Evolutionary conservation across 2,329 filamentous ascomycete genomes (phyloP), one percentile per base, ranked within the genome.

Genomic region (Catunica adiposa): DNA sequence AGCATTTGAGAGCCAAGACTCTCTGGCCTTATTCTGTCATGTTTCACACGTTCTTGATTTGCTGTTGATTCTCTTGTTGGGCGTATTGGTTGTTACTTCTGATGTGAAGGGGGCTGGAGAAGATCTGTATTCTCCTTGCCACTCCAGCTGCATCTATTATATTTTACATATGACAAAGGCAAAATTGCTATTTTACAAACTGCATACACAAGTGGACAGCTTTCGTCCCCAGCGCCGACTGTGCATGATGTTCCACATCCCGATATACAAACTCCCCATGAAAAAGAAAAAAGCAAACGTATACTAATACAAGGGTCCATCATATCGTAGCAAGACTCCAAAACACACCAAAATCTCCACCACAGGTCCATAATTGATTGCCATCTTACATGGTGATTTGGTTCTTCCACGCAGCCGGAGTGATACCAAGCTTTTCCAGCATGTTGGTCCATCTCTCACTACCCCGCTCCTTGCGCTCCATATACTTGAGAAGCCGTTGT

Each of bases 391-490:
- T 66, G 59, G 76, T 80, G 67, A 97, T 96, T 73, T 97, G 88
- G 51, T 82, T 84, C 74, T 88, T 86, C 84, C 88, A 97, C 53
- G 86, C 89, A 40, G 86, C 88, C 52, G 89, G 86, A 14, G 83
- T 87, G 69, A 98, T 69, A 14, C 94, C 92, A 59, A 98, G 72
- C 59, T 79, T 90, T 69, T 85, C 74, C 61, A 96, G 76, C 73
- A 96, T 73, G 68, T 94, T 78, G 67, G 84, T 82, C 87, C 89
- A 98, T 67, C 94, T 77, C 56, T 86, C 83, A 54, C 92, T 89
- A 58, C 92, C 92, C 61, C 89, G 80, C 70, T 98, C 94, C 73
- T 89, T 94, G 62, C 75, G 78, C 70, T 89, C 78, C 73, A 98
- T 74, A 69, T 98, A 98, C 62, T 77, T 79, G 65, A 98, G 69